Base-by-base conservation (phyloP, 2,329 filamentous ascomycete species). In the Fusarium denticulatum region DNA sequence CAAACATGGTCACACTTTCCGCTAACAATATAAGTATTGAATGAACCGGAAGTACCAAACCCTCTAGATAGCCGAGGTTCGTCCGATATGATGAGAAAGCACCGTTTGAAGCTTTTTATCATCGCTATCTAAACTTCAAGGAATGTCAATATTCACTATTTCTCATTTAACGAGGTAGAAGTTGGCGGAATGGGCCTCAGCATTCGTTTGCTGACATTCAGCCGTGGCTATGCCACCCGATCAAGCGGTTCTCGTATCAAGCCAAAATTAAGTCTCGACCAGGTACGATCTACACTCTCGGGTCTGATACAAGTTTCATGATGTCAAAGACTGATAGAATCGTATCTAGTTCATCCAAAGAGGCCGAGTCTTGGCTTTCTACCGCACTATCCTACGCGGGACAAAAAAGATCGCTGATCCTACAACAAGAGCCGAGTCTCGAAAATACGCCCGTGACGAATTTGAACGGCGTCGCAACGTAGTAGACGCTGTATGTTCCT, bases 391-490 rank as follows among this genome's bases (percentile, higher is more conserved):
- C 61, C 78, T 91, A 39, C 87, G 90, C 30, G 86, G 86, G 67
- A 89, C 87, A 5, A 81, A 82, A 39, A 82, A 80, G 63, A 91
- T 92, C 64, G 61, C 74, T 22, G 88, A 92, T 75, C 78, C 82
- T 13, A 80, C 76, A 7, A 88, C 88, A 10, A 86, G 85, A 56
- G 81, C 82, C n/a, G 90, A 92, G 78, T 89, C 88, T 12, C 83
- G 86, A 63, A 82, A 81, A 60, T 90, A 87, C 79, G 90, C 86
- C 40, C 86, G 89, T 26, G 86, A 87, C 66, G 90, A 92, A 77
- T 91, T 92, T 77, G 88, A 90, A 79, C 85, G 89, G 64, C 87
- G 90, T 75, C 85, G 86, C 30, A 73, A 81, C 60, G 88, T 91
- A 52, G 87, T 85, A 3, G 89, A 92, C 76, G 73, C 88, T 60